A percentile compares a stretch with the other conserved stretches of the same genome.
Evolutionary conservation across 2,329 filamentous ascomycete species (phyloP).

Genomic region (Cyclaneusma minus): DNA sequence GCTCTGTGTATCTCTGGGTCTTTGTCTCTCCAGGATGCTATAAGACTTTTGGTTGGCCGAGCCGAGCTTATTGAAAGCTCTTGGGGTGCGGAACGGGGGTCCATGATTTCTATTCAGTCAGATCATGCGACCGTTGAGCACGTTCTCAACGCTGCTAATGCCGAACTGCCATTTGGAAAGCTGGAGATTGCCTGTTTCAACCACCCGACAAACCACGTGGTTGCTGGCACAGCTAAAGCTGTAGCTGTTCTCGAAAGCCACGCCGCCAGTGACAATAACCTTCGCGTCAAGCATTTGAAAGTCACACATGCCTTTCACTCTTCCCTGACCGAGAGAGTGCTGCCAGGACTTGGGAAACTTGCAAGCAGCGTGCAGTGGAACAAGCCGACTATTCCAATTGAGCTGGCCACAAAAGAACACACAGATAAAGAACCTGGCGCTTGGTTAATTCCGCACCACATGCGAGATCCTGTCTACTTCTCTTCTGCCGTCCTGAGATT

Average conservation of each 20-base stretch:
- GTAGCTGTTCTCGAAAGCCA: conserved; percentile 16
- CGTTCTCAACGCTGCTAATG: conserved; percentile 8
- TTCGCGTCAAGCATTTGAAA: conserved; percentile 5
- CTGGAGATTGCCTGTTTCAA: conserved; percentile 30
- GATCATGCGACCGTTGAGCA: conserved; percentile 12
- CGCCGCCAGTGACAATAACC: conserved; percentile 1
- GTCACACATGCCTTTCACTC: not conserved
- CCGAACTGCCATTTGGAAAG: conserved; percentile 1
- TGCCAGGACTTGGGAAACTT: conserved; percentile 18
- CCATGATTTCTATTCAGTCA: conserved; percentile 23
- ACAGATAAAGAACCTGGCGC: not conserved
- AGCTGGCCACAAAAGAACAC: not conserved
- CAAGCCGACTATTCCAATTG: not conserved
- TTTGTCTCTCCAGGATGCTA: conserved; percentile 14
- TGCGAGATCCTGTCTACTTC: not conserved
- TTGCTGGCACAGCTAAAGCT: conserved; percentile 22
- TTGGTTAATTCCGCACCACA: not conserved
- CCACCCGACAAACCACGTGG: conserved; percentile 23
- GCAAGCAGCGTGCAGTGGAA: conserved; percentile 13
- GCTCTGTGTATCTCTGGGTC: conserved; percentile 17
- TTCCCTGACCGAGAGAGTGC: not conserved
- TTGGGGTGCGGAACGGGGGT: conserved; percentile 18
- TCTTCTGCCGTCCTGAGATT: not conserved
- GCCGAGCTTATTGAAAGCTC: conserved; percentile 15
- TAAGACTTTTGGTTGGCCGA: conserved; percentile 16